phyloP scores from a whole-genome alignment of 441 rosid genomes.

The Bruguiera hainesii region DNA sequence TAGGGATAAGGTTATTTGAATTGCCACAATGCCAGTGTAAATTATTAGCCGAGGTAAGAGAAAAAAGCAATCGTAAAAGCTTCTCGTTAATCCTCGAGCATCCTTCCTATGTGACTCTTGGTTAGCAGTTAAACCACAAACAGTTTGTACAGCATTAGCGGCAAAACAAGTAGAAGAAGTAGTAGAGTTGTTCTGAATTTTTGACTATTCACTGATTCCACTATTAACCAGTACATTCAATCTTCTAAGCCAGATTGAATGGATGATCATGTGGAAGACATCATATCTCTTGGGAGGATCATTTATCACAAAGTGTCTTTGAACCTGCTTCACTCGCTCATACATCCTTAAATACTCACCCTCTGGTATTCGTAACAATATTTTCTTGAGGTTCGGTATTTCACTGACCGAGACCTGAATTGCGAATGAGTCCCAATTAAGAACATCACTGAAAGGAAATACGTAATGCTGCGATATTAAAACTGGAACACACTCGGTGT shows the following conservation, averaged over 20 bases:
- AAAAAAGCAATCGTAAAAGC: too few species aligned
- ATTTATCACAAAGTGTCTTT: constrained; percentile 58
- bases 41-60: too few species aligned
- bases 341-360: constrained; percentile 37
- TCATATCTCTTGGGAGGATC: constrained; percentile 57
- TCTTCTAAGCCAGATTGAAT: constrained; percentile 67
- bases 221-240: constrained; percentile 26
- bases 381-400: constrained; percentile 57
- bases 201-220: too few species aligned
- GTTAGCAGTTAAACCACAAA: too few species aligned
- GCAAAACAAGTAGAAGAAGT: too few species aligned
- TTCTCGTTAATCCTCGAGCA: too few species aligned
- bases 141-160: too few species aligned
- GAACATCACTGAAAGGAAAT: constrained; percentile 64
- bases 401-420: constrained; percentile 40
- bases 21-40: too few species aligned
- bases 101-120: too few species aligned
- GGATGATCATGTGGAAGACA: constrained; percentile 61
- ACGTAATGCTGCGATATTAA: constrained; percentile 53
- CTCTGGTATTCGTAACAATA: constrained; percentile 43
- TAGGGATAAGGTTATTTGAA: too few species aligned
- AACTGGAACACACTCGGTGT: constrained; percentile 63
- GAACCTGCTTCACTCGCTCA: constrained; percentile 37
- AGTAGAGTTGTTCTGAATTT: too few species aligned
- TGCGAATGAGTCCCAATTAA: constrained; percentile 63